Evolutionary conservation across 768 basidiomycete species (phyloP).

Genomic region (Pluteus cervinus): DNA sequence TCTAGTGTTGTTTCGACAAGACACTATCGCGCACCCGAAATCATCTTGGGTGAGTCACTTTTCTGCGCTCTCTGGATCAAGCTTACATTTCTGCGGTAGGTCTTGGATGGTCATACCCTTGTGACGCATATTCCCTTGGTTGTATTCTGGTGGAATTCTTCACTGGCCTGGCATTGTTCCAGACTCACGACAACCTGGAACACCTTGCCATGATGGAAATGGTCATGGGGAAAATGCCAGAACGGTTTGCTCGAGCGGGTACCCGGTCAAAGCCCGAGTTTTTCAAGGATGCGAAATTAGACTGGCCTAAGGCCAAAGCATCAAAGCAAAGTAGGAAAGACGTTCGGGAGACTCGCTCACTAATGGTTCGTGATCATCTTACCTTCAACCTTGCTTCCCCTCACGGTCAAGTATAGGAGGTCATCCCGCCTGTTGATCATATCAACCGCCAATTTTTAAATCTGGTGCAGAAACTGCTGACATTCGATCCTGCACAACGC

Average conservation of each 20-base stretch:
- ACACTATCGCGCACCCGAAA: conserved; percentile 98
- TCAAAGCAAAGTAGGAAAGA: conserved; percentile 91
- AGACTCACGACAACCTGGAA: conserved; percentile 98
- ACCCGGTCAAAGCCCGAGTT: conserved; percentile 85
- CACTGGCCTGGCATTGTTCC: conserved; percentile 97
- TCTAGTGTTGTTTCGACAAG: conserved; percentile 97
- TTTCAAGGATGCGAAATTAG: conserved; percentile 83
- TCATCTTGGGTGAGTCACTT: conserved; percentile 79
- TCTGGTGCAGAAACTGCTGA: conserved; percentile 80
- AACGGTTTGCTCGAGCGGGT: conserved; percentile 70
- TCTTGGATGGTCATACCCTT: conserved; percentile 96
- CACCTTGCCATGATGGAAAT: conserved; percentile 99
- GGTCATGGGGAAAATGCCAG: conserved; percentile 98
- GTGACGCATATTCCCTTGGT: conserved; percentile 96
- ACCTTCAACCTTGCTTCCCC: conserved; percentile 5
- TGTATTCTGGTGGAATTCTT: conserved; percentile 99
- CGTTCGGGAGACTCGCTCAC: conserved; percentile 75
- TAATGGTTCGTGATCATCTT: conserved; percentile 50
- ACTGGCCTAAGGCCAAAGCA: conserved; percentile 89
- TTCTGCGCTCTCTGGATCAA: conserved; percentile 5
- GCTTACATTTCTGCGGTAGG: conserved; percentile 41
- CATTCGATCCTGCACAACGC: conserved; percentile 85
- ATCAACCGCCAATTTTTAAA: conserved; percentile 80
- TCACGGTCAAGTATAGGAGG: conserved; percentile 46
- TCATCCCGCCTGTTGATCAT: conserved; percentile 72